Percentiles rank a stretch among this genome's conserved stretches.
Conservation (phyloP, 768 basidiomycete genomes). For the Boletus rufocinnamomeus region DNA sequence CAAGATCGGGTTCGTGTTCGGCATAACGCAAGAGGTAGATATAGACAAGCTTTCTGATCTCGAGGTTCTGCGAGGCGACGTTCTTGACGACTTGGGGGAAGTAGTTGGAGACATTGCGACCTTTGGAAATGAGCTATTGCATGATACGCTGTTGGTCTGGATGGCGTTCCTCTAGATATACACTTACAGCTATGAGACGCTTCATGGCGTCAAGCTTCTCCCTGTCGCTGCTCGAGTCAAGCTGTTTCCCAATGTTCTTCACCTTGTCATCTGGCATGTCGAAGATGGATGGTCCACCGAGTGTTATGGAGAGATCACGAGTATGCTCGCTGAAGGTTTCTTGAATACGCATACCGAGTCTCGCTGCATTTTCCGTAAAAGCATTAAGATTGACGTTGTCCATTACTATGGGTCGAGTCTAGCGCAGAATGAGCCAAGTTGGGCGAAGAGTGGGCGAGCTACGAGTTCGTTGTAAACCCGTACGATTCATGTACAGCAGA, state of each 20-base stretch:
- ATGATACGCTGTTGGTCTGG: slow-evolving; percentile 2
- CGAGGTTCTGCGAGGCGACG: slow-evolving; percentile 88
- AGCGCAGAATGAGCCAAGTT: background rate
- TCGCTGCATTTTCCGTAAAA: slow-evolving; percentile 79
- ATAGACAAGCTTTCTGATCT: slow-evolving; percentile 96
- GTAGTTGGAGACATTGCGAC: slow-evolving; percentile 87
- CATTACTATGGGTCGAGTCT: slow-evolving; percentile 21
- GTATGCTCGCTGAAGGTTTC: slow-evolving; percentile 83
- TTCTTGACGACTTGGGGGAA: slow-evolving; percentile 98
- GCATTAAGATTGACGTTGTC: slow-evolving; percentile 39
- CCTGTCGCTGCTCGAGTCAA: slow-evolving; percentile 84
- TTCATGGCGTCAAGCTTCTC: slow-evolving; percentile 97
- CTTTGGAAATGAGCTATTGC: slow-evolving; percentile 85
- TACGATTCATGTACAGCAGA: slow-evolving; percentile 8
- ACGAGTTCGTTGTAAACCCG: slow-evolving; percentile 1
- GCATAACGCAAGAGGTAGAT: slow-evolving; percentile 96
- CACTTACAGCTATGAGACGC: slow-evolving; percentile 84
- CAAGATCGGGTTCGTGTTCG: slow-evolving; percentile 90
- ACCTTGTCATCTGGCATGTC: slow-evolving; percentile 79
- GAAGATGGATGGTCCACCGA: slow-evolving; percentile 56
- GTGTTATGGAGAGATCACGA: slow-evolving; percentile 64
- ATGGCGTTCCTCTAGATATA: background rate
- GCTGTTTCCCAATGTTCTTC: slow-evolving; percentile 79
- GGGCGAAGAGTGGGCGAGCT: background rate
- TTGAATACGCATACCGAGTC: slow-evolving; percentile 80